Evolutionary conservation across 371 early-diverging fungal species (phyloP).

Genomic region (Haplosporangium sp.): DNA sequence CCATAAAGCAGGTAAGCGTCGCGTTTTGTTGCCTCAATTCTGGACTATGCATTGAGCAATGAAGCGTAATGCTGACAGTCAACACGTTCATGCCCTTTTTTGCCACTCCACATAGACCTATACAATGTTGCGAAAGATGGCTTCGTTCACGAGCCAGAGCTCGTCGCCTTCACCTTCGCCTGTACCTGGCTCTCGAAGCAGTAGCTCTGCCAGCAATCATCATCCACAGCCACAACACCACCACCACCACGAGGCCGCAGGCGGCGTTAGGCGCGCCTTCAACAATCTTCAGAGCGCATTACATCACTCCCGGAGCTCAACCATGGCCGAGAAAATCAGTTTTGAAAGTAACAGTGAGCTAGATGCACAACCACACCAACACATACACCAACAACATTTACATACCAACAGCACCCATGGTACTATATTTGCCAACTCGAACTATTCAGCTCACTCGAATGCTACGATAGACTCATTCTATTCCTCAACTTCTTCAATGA

Average conservation of each 20-base stretch:
- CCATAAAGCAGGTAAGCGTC: too few relatives aligned
- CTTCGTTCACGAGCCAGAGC: constrained; percentile 28
- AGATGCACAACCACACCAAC: too few relatives aligned
- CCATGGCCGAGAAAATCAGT: background rate
- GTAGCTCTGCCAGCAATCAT: constrained; percentile 21
- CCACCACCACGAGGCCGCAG: background rate
- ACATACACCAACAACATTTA: too few relatives aligned
- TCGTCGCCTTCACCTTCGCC: constrained; percentile 14
- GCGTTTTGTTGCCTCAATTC: too few relatives aligned
- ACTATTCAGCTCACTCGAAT: constrained; percentile 20
- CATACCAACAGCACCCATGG: constrained; percentile 8
- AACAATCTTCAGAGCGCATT: constrained; percentile 34
- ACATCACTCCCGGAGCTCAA: constrained; percentile 17
- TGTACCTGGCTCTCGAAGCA: constrained; percentile 15
- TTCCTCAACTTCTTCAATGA: constrained; percentile 16
- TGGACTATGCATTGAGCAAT: too few relatives aligned
- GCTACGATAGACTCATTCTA: constrained; percentile 32
- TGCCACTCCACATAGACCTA: background rate
- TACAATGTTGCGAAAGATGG: constrained; percentile 43
- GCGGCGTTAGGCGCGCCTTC: constrained; percentile 33
- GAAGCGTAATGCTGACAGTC: background rate
- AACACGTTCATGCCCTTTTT: background rate
- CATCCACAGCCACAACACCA: constrained; percentile 7
- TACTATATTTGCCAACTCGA: constrained; percentile 5
- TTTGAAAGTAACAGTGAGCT: too few relatives aligned